Base-by-base conservation (phyloP, 345 rosid species). In the Eucalyptus curtisii region DNA sequence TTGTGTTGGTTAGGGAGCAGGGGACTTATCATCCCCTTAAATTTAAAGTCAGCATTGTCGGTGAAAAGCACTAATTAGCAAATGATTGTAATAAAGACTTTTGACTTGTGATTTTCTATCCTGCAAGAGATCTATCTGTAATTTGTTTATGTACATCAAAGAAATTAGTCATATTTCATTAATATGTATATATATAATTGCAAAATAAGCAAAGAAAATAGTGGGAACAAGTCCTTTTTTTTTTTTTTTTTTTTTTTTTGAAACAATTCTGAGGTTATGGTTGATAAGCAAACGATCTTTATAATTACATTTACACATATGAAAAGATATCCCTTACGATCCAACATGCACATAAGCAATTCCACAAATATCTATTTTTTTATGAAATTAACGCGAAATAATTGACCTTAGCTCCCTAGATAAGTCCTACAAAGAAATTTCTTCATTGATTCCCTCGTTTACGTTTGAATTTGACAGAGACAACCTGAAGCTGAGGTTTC, bases 241-340 rank as follows among this genome's bases (percentile, higher is more conserved):
- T n/a, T n/a, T n/a, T n/a, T n/a, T 17, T 17, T 52, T 15, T 50
- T 24, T 44, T 44, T 49, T 49, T 13, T 11, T 61, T 6, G 0
- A 66, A 66, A 68, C 42, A 33, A 68, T 16, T 31, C 3, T 17
- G 1, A 33, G 3, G 80, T 33, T 19, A 61, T 37, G 6, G 7
- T 2, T 19, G 44, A 33, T 19, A 19, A 33, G 25, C 42, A 33
- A 0, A 71, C 4, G 4, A 19, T 71, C 1, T 71, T 71, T 71
- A 33, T 17, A 33, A 16, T 19, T 71, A 33, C 13, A 68, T 33
- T 4, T 10, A 4, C 44, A 17, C 0, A 1, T 3, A 0, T 10
- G 13, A 19, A 71, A 33, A 17, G 25, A 68, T 16, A 4, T 68
- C 7, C 4, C 24, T 33, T 68, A 33, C 2, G 10, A 31, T 68